phyloP scores from a whole-genome alignment of 495 filamentous ascomycete genomes.

The Penicillium egyptiacum region DNA sequence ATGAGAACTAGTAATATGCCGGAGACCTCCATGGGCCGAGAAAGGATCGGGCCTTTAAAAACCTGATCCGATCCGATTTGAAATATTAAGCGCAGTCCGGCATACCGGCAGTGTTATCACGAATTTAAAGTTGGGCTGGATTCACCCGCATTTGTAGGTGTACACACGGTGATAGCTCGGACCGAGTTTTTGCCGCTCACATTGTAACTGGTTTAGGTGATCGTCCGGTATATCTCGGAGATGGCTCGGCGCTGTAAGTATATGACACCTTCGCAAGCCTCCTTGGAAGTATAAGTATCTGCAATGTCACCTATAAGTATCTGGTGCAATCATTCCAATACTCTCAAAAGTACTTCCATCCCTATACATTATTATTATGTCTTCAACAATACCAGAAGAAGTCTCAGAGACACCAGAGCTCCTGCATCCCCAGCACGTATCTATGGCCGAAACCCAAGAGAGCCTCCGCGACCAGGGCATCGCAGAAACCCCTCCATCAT shows the following conservation, averaged over 20 bases:
- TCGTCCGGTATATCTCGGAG: conserved; percentile 3
- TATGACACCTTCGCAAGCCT: background rate
- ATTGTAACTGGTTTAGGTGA: background rate
- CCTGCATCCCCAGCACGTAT: background rate
- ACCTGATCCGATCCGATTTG: background rate
- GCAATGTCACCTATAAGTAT: background rate
- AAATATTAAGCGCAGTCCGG: background rate
- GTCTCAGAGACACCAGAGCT: background rate
- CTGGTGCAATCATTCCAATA: background rate
- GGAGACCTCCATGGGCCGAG: background rate
- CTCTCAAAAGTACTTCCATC: background rate
- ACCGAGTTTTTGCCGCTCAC: background rate
- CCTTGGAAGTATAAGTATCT: background rate
- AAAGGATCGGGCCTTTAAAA: background rate
- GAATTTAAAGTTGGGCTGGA: background rate
- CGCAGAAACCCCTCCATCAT: conserved; percentile 20
- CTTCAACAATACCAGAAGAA: conserved; percentile 5
- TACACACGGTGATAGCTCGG: background rate
- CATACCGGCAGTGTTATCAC: background rate
- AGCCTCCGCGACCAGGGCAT: conserved; percentile 23
- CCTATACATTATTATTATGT: background rate
- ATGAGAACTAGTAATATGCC: too few species aligned
- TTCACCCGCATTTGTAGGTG: background rate
- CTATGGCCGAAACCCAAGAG: conserved; percentile 24
- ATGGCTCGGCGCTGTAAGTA: background rate